These are phyloP conservation scores for Russula earlei DNA, from an alignment of 768 basidiomycete species.

Conservation along the genomic window DNA sequence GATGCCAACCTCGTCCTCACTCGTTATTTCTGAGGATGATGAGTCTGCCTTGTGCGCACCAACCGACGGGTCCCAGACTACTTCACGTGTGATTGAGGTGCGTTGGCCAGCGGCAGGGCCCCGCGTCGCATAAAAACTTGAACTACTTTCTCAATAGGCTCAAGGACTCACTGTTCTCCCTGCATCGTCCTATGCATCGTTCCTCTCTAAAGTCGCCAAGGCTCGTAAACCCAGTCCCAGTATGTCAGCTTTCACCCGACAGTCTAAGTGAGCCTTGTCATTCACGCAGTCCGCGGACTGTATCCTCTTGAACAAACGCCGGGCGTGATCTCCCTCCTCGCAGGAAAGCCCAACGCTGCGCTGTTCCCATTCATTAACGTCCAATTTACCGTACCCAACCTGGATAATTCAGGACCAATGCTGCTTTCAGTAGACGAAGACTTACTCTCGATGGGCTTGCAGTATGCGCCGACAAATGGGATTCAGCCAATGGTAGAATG, in stretches of 20 bases:
- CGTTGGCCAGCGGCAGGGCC: not conserved
- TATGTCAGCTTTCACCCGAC: slow-evolving; percentile 29
- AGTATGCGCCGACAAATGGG: slow-evolving; percentile 71
- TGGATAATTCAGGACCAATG: slow-evolving; percentile 40
- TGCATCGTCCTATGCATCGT: slow-evolving; percentile 43
- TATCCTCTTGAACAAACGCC: slow-evolving; percentile 71
- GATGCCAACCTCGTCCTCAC: not conserved
- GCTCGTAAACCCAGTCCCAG: slow-evolving; percentile 45
- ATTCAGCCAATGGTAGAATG: slow-evolving; percentile 54
- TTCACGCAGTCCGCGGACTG: slow-evolving; percentile 44
- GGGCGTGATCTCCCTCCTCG: slow-evolving; percentile 71
- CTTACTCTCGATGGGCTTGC: slow-evolving; percentile 60
- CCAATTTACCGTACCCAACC: slow-evolving; percentile 46
- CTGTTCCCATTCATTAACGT: slow-evolving; percentile 88
- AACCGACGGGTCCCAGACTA: not conserved
- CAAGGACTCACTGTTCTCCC: slow-evolving; percentile 32
- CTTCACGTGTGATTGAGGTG: not conserved
- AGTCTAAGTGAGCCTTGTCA: not conserved
- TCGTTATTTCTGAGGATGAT: not conserved
- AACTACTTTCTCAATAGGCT: not conserved
- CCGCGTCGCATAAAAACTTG: too few relatives aligned
- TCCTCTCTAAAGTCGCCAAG: slow-evolving; percentile 56
- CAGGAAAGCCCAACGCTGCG: slow-evolving; percentile 85
- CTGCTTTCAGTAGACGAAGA: slow-evolving; percentile 44
- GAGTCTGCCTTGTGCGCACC: not conserved